Evolutionary conservation across 2,329 filamentous ascomycete genomes (phyloP), one percentile per base, ranked within the genome.

Genomic region (Metarhizium robertsii): DNA sequence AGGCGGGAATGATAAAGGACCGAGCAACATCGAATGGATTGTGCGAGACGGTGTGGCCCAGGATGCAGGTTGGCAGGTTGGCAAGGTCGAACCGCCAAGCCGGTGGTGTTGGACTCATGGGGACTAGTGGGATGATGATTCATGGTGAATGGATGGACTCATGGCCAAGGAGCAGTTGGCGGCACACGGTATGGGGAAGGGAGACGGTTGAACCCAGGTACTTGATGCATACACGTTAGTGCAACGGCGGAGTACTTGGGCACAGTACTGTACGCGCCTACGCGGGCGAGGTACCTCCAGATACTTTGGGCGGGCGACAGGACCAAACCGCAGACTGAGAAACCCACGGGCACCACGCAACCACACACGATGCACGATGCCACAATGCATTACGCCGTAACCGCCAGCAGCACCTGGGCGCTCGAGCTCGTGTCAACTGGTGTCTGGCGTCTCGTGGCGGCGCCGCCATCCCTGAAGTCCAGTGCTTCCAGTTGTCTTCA

Each of bases 1-100:
- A 52, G 42, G 29, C 25, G 40, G 46, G 4, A 47, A 45, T 36
- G 46, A 53, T 56, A 42, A 53, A 53, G n/a, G 8, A 43, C 40
- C 40, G 40, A 43, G 40, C 40, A n/a, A 43, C 8, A 13, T 36
- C 13, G 13, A 36, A 8, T 13, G 7, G 34, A 36, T 8, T 36
- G 34, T 36, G 34, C 8, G 13, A 8, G 34, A 13, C 34, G 34
- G 13, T 25, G 25, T 25, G 25, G 25, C 25, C 25, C 25, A 25
- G 25, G 25, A 25, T 25, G 25, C 25, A 4, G 25, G 25, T 25
- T 25, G 25, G 25, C 25, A 25, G 25, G 25, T 25, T 25, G 25
- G 25, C 25, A 50, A 29, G 20, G 20, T 48, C 45, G 45, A 48
- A 48, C 20, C n/a, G 18, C 42, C 42, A 45, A 45, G 42, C 16